phyloP scores from a whole-genome alignment of 2,329 filamentous ascomycete species.

The Fusarium siculi region DNA sequence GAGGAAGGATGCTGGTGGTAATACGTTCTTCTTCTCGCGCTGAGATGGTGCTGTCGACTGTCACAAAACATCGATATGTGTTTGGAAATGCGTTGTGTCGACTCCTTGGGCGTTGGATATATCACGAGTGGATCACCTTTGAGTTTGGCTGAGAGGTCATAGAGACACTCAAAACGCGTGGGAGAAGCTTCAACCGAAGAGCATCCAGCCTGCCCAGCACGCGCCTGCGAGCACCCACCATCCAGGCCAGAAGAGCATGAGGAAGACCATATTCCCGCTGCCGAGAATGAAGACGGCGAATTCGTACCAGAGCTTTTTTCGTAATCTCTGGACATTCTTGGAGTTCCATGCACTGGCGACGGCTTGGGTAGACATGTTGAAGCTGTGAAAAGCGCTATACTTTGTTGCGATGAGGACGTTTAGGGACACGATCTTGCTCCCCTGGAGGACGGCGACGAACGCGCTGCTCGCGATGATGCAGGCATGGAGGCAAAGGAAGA shows the following conservation, averaged over 20 bases:
- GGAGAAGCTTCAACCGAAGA: slow-evolving; percentile 47
- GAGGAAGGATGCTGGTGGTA: slow-evolving; percentile 86
- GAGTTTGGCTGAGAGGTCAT: slow-evolving; percentile 15
- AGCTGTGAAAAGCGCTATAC: slow-evolving; percentile 45
- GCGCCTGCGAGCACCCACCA: slow-evolving; percentile 60
- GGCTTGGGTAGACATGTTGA: slow-evolving; percentile 45
- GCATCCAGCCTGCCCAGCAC: slow-evolving; percentile 49
- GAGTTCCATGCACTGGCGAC: slow-evolving; percentile 52
- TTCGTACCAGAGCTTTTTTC: slow-evolving; percentile 62
- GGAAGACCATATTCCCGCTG: slow-evolving; percentile 58
- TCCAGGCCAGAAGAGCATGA: slow-evolving; percentile 67
- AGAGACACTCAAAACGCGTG: slow-evolving; percentile 3
- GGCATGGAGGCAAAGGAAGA: slow-evolving; percentile 48
- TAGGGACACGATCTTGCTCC: slow-evolving; percentile 42
- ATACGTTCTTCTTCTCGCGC: slow-evolving; percentile 86
- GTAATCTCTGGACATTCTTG: slow-evolving; percentile 49
- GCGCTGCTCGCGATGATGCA: slow-evolving; percentile 47
- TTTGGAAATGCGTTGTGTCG: slow-evolving; percentile 2
- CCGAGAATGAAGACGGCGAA: slow-evolving; percentile 63
- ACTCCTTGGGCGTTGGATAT: slow-evolving; percentile 7
- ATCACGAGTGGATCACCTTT: slow-evolving; percentile 21
- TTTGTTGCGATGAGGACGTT: slow-evolving; percentile 44
- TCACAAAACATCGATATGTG: slow-evolving; percentile 1
- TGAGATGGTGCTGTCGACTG: slow-evolving; percentile 39
- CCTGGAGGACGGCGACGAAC: slow-evolving; percentile 38